Evolutionary conservation across 2,329 filamentous ascomycete genomes (phyloP), one percentile per base, ranked within the genome.

Genomic region (Dothistroma pini): DNA sequence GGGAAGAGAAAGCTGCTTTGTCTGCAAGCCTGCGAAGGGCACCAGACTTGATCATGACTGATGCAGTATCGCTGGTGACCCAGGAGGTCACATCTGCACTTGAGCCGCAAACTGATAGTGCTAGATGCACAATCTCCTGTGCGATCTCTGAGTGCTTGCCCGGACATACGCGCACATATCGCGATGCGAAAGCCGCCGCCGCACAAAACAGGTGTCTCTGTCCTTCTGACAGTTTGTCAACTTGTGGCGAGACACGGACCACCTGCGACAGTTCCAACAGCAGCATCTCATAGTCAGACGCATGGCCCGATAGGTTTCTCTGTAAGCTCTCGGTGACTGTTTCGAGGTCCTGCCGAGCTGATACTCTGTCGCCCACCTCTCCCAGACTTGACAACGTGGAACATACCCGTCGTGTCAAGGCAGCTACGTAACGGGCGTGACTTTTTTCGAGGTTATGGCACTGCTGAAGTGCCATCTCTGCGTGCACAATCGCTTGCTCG

Each of bases 41-140:
- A 2, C 84, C 85, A 44, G 84, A 80, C 29, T 84, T 81, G 5
- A 89, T 78, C 68, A 89, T 79, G 57, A 81, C 82, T 16, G 83
- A 81, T 59, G 88, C 83, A n/a, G 90, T 83, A 16, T 83, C 80
- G 54, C 81, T 77, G 7, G 89, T 79, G 44, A 71, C 57, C 71
- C 71, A 74, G 6, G 62, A 62, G 19, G 63, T 35, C 4, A 69
- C 29, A 3, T 66, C 61, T 12, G 72, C 69, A 29, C 62, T 56
- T 10, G 61, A 59, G 35, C 58, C 65, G 49, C 62, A 65, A 10
- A 32, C 25, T 12, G 60, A 44, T 1, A 73, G 29, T 2, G 68
- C 68, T 19, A 32, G 34, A 16, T 65, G 54, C 7, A 72, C 56
- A 41, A 73, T 67, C 11, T 60, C 48, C n/a, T 58, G 55, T 6